Evolutionary conservation across 2,329 filamentous ascomycete genomes (phyloP), one percentile per base, ranked within the genome.

Genomic region (Colletotrichum sp.): DNA sequence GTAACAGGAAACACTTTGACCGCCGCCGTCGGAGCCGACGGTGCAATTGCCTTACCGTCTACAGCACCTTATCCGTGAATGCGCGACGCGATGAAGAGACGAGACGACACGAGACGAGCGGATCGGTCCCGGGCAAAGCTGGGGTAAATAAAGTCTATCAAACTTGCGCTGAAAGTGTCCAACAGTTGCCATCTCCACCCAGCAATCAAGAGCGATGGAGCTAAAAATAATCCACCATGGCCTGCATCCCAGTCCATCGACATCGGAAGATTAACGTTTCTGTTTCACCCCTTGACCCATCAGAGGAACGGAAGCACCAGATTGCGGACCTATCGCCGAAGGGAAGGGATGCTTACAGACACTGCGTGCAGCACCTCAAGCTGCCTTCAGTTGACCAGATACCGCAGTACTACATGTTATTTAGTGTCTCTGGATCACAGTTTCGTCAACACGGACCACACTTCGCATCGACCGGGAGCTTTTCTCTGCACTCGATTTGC

Each of bases 231-330:
- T 65, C 68, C 71, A 69, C 70, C 63, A n/a, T 63, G 59, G 76
- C 21, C 70, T 77, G 32, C 44, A 77, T 69, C 76, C 72, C 72
- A 62, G 76, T 69, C 49, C 64, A 72, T 77, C 76, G 34, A 67
- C 68, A 64, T 77, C 72, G 76, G 76, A 77, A 77, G 72, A 77
- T 77, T 77, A 77, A 72, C 72, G 55, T 72, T 76, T 69, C 36
- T 69, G 72, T 76, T 77, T 76, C 76, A 77, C 65, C 68, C 63
- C 62, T 62, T 76, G 76, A 60, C 63, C 76, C 76, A 72, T 72
- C 55, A 69, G 69, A 71, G 66, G 63, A 72, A 76, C 36, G 63
- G 66, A 73, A 77, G 68, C 67, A 52, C 44, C 44, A 77, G 63
- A 64, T 28, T 52, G 32, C 59, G 36, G 57, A 62, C 39, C 21